Conservation (phyloP, 2,329 filamentous ascomycete genomes). For the Aspergillus tubingensis region DNA sequence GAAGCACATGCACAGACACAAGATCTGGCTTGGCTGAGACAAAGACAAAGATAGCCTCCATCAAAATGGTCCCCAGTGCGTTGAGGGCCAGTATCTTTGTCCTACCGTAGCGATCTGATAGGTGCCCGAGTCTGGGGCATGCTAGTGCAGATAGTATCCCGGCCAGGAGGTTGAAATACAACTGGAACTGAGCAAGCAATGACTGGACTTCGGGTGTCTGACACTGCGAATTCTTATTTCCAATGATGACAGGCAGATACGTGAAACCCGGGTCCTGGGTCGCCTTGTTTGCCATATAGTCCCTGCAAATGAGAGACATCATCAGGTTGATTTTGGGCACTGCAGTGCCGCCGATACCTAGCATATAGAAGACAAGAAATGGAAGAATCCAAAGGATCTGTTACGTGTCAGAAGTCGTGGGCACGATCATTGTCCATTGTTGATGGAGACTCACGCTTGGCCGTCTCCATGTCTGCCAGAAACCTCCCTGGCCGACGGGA, state of each 20-base stretch:
- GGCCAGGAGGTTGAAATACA: slow-evolving; percentile 72
- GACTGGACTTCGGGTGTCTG: slow-evolving; percentile 76
- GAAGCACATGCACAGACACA: slow-evolving; percentile 74
- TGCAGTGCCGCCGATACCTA: slow-evolving; percentile 82
- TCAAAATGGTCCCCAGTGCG: slow-evolving; percentile 71
- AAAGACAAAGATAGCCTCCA: slow-evolving; percentile 75
- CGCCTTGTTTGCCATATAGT: slow-evolving; percentile 73
- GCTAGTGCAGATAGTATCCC: slow-evolving; percentile 78
- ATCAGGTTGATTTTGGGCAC: slow-evolving; percentile 89
- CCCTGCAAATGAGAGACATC: slow-evolving; percentile 76
- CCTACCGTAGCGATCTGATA: slow-evolving; percentile 86
- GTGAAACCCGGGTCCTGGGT: slow-evolving; percentile 60
- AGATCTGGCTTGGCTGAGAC: slow-evolving; percentile 72
- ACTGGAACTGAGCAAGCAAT: slow-evolving; percentile 73
- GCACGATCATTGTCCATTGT: neutral
- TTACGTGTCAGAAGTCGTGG: slow-evolving; percentile 12
- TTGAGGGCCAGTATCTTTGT: slow-evolving; percentile 72
- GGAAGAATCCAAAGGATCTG: slow-evolving; percentile 81
- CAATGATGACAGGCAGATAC: slow-evolving; percentile 66
- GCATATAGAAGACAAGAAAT: slow-evolving; percentile 77
- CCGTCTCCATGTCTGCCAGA: slow-evolving; percentile 42
- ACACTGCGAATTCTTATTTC: slow-evolving; percentile 75
- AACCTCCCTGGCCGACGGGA: neutral
- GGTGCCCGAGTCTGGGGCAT: slow-evolving; percentile 76
- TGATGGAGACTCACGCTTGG: slow-evolving; percentile 48